Percentiles rank a stretch among this genome's conserved stretches.
Evolutionary conservation across 345 rosid species (phyloP).

Genomic region (Mangifera indica): DNA sequence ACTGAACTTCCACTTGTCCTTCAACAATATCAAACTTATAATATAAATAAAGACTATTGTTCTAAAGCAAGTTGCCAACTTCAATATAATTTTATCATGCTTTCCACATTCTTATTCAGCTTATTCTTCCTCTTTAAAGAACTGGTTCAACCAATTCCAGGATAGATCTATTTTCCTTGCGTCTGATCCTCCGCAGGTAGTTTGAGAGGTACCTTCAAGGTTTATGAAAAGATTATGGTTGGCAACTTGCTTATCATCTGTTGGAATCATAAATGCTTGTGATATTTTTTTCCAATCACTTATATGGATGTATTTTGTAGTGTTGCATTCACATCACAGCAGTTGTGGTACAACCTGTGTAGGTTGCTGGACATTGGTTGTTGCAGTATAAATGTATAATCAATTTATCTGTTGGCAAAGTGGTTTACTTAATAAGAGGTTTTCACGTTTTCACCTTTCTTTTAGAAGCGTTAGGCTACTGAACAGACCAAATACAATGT

Average conservation of each 20-base stretch:
- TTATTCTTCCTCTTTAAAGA: neutral
- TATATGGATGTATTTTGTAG: neutral
- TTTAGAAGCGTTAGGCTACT: neutral
- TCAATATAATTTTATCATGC: neutral
- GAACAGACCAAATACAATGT: neutral
- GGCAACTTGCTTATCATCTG: neutral
- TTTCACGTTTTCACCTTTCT: neutral
- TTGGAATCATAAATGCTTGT: too few relatives aligned
- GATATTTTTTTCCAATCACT: neutral
- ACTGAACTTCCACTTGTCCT: neutral
- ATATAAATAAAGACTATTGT: neutral
- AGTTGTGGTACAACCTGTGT: neutral
- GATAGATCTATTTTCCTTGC: neutral
- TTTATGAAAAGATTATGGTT: neutral
- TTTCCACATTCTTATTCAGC: neutral
- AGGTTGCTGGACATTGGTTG: neutral
- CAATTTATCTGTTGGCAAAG: neutral
- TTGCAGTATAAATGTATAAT: neutral
- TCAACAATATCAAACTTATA: neutral
- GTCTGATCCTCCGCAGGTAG: neutral
- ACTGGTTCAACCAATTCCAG: neutral
- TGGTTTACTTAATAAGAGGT: neutral
- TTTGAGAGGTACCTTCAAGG: neutral
- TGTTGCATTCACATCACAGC: neutral
- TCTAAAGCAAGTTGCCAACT: neutral